These are phyloP conservation scores for Phytophthora palmivora DNA, from an alignment of 352 stramenopile species.

Conservation along the genomic window DNA sequence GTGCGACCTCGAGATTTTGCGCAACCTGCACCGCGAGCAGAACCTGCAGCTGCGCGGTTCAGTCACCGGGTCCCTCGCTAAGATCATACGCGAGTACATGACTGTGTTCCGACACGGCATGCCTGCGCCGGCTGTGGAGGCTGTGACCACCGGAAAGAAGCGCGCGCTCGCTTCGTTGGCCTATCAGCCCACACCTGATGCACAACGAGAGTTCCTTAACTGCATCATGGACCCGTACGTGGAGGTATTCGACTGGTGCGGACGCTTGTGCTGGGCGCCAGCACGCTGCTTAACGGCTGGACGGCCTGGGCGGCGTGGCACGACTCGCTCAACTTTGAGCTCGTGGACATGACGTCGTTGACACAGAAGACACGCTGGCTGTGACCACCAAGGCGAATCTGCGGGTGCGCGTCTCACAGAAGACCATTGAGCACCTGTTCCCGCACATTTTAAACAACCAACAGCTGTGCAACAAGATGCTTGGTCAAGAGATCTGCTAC, in stretches of 20 bases:
- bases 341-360: conserved; percentile 48
- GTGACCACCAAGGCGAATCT: conserved; percentile 47
- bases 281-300: conserved; percentile 48
- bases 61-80: conserved; percentile 46
- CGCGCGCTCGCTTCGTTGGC: conserved; percentile 19
- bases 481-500: conserved; percentile 51
- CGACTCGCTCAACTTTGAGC: conserved; percentile 41
- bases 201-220: conserved; percentile 51
- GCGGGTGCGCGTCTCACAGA: conserved; percentile 42
- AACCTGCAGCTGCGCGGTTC: conserved; percentile 39
- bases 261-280: conserved; percentile 40
- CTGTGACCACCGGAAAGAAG: conserved; percentile 34
- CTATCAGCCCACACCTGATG: conserved; percentile 32
- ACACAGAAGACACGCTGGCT: conserved; percentile 41
- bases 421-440: conserved; percentile 52
- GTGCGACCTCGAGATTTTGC: conserved; percentile 51
- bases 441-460: conserved; percentile 40
- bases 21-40: conserved; percentile 48
- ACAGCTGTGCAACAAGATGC: conserved; percentile 31
- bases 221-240: conserved; percentile 51
- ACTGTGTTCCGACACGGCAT: conserved; percentile 60
- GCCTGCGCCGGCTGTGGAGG: conserved; percentile 19
- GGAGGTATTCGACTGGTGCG: conserved; percentile 53
- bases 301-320: conserved; percentile 51
- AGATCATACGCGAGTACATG: conserved; percentile 59